phyloP scores from a whole-genome alignment of 129 eudicot species.

The Tanacetum coccineum region DNA sequence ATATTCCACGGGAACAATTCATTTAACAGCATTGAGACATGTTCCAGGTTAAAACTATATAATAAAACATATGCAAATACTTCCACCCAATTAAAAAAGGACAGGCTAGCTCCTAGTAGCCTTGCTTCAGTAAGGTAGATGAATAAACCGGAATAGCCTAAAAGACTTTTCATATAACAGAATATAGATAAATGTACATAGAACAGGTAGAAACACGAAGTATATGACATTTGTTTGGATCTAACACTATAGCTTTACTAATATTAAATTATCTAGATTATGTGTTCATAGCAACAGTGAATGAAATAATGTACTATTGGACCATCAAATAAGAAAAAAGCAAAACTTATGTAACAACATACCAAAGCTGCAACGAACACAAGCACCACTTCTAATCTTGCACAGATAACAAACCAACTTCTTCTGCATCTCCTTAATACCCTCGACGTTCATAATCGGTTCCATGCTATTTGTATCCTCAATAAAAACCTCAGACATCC shows the following conservation, averaged over 20 bases:
- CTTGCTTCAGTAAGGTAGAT: background rate
- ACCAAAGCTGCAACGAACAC: slow-evolving; percentile 97
- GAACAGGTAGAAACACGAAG: slow-evolving; percentile 21
- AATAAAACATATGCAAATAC: background rate
- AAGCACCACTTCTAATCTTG: slow-evolving; percentile 89
- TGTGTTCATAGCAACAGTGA: slow-evolving; percentile 14
- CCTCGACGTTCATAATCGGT: slow-evolving; percentile 74
- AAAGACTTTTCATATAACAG: background rate
- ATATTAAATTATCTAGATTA: slow-evolving; percentile 9
- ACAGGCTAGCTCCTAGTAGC: background rate
- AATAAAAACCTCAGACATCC: slow-evolving; percentile 92
- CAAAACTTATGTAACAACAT: slow-evolving; percentile 43
- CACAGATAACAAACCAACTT: slow-evolving; percentile 79
- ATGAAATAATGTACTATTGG: slow-evolving; percentile 13
- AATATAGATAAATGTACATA: slow-evolving; percentile 22
- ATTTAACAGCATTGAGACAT: background rate
- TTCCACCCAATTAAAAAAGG: background rate
- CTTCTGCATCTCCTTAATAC: slow-evolving; percentile 61
- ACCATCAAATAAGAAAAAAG: slow-evolving; percentile 18
- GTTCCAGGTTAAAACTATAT: background rate
- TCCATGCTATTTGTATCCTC: slow-evolving; percentile 88
- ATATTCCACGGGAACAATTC: background rate
- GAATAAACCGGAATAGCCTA: background rate
- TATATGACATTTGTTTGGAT: slow-evolving; percentile 12
- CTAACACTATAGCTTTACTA: background rate